Evolutionary conservation across 345 rosid species (phyloP).

Genomic region (Jatropha curcas): DNA sequence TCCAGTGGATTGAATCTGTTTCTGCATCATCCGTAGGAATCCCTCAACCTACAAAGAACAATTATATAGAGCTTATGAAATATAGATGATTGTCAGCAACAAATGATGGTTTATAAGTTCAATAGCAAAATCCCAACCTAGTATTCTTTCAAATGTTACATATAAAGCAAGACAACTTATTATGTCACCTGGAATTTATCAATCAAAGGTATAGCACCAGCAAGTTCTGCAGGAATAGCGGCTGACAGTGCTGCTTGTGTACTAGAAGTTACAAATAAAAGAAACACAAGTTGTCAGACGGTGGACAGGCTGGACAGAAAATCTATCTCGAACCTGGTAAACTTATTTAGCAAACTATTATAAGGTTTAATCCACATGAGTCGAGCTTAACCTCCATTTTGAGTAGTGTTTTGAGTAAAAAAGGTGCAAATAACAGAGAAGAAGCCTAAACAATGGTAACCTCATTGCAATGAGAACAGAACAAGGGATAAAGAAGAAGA

Average conservation of each 20-base stretch:
- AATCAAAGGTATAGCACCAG: constrained; percentile 88
- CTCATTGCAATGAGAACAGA: too few relatives aligned
- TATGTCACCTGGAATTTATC: constrained; percentile 80
- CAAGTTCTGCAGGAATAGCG: constrained; percentile 84
- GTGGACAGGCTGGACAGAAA: background rate
- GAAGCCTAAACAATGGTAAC: background rate
- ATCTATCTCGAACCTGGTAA: background rate
- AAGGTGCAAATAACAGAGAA: background rate
- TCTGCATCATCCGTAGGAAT: constrained; percentile 89
- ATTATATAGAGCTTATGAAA: constrained; percentile 6
- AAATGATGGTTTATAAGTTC: background rate
- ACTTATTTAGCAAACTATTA: too few relatives aligned
- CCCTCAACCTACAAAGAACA: constrained; percentile 68
- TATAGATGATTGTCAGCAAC: background rate
- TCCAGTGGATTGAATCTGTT: constrained; percentile 86
- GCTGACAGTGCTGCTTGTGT: constrained; percentile 51
- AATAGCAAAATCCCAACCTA: background rate
- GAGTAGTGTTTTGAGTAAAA: background rate
- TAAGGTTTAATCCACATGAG: too few relatives aligned
- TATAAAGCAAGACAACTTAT: background rate
- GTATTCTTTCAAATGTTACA: background rate
- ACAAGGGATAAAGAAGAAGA: constrained; percentile 1
- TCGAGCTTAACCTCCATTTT: background rate
- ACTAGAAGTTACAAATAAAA: constrained; percentile 34
- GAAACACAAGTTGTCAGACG: background rate